Percentiles rank a stretch among this genome's conserved stretches.
These are phyloP conservation scores for Rhizophagus prolifer DNA, from an alignment of 192 early-diverging fungal species.

Conservation along the genomic window DNA sequence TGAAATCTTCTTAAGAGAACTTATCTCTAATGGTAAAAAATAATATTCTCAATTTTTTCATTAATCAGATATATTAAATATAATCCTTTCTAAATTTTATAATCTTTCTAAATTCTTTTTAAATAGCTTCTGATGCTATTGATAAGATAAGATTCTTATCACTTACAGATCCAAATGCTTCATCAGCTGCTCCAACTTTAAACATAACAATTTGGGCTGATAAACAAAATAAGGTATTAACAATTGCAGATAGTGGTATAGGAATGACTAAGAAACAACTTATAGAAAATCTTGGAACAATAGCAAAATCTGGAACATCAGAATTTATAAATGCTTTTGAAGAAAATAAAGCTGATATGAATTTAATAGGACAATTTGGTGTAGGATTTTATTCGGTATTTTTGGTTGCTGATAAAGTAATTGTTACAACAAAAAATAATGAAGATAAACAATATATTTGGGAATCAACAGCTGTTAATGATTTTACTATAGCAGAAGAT, in stretches of 20 bases:
- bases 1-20: conserved; percentile 96
- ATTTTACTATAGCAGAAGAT: conserved; percentile 89
- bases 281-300: conserved; percentile 91
- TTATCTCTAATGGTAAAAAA: conserved; percentile 79
- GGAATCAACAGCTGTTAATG: conserved; percentile 89
- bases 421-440: conserved; percentile 89
- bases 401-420: conserved; percentile 92
- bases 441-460: conserved; percentile 88
- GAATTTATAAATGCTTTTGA: conserved; percentile 84
- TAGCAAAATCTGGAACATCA: conserved; percentile 96
- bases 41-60: background rate
- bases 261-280: conserved; percentile 93
- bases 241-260: conserved; percentile 90
- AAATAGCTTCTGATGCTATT: conserved; percentile 81
- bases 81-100: background rate
- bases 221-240: conserved; percentile 69
- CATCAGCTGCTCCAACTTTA: conserved; percentile 65
- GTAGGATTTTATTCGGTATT: conserved; percentile 99
- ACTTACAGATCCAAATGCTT: conserved; percentile 66
- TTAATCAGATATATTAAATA: background rate
- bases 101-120: background rate
- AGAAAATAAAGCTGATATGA: conserved; percentile 69
- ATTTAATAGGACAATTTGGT: conserved; percentile 97
- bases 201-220: conserved; percentile 83
- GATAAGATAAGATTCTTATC: conserved; percentile 87